These are phyloP conservation scores for Colletotrichum sp. DNA, from an alignment of 2,329 filamentous ascomycete species.

Conservation along the genomic window DNA sequence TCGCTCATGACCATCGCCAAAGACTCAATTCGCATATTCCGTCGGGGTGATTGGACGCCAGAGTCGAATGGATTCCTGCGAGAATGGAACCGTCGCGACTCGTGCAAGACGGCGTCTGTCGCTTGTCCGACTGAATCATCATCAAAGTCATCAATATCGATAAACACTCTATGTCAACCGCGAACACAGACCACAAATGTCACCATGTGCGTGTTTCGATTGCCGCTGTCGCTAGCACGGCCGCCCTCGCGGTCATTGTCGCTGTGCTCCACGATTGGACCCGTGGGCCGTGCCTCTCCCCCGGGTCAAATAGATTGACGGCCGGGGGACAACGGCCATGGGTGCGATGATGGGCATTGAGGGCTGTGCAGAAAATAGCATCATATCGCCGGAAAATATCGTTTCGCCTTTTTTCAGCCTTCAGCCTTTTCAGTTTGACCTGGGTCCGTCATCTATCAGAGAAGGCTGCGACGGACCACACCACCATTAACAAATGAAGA, in stretches of 20 bases:
- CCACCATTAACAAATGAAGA: neutral
- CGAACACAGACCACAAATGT: neutral
- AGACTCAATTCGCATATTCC: neutral
- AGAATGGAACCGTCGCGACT: neutral
- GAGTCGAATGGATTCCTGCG: neutral
- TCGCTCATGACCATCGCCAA: neutral
- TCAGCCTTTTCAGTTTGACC: neutral
- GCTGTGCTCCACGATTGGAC: neutral
- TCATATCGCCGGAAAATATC: neutral
- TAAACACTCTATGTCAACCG: neutral
- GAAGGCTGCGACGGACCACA: slow-evolving; percentile 7
- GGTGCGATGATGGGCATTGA: neutral
- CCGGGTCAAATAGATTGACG: neutral
- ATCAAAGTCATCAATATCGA: neutral
- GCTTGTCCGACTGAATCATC: slow-evolving; percentile 4
- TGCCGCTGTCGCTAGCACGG: slow-evolving; percentile 11
- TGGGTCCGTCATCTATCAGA: neutral
- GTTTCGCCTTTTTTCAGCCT: neutral
- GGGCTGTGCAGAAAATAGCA: slow-evolving; percentile 13
- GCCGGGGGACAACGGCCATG: neutral
- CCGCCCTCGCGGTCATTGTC: neutral
- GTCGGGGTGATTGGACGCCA: neutral
- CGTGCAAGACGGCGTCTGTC: neutral
- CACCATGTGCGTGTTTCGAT: slow-evolving; percentile 9
- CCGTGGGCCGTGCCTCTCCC: neutral